Evolutionary conservation across 1,284 basidiomycete genomes (phyloP), one percentile per base, ranked within the genome.

Genomic region (Dichomitus squalens): DNA sequence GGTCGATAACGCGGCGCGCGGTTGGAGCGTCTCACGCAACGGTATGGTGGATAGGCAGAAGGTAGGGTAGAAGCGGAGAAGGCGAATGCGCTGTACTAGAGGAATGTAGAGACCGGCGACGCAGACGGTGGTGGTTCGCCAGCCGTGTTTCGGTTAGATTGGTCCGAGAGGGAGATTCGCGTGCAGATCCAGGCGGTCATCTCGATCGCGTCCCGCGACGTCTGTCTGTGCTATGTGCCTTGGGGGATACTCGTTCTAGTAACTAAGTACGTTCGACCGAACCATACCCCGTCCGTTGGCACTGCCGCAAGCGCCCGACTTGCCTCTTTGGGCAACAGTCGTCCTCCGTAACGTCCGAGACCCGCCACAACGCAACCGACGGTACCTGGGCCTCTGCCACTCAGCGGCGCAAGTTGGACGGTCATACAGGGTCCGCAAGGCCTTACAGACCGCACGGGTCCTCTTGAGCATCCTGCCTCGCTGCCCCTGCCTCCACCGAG

Each of bases 151-250:
- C 47, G 53, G 60, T 50, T 55, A 57, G 34, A 60, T 60, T 63
- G 43, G 52, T 21, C 8, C 14, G 16, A 49, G 44, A 20, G 43
- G 36, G 49, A 55, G 61, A 63, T 60, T 63, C 56, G 49, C 61
- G 50, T 43, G 41, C 31, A 53, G 61, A 63, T 63, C 61, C 11
- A 21, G 27, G 36, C 36, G 36, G n/a, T 18, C 55, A 58, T 60
- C 58, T 63, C 46, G 61, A 60, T 55, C 48, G 48, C 53, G 20
- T 58, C 56, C 58, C 61, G 61, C 58, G 61, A 57, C 36, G 46
- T 47, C 44, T 55, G 29, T 39, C 40, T n/a, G 18, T n/a, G 35
- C 33, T 34, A 31, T 46, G 57, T 61, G 60, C 57, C 60, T 52
- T 55, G 59, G 46, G 53, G 55, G n/a, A n/a, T n/a, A n/a, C n/a